Conservation (phyloP, 345 rosid species). For the Populus ilicifolia region DNA sequence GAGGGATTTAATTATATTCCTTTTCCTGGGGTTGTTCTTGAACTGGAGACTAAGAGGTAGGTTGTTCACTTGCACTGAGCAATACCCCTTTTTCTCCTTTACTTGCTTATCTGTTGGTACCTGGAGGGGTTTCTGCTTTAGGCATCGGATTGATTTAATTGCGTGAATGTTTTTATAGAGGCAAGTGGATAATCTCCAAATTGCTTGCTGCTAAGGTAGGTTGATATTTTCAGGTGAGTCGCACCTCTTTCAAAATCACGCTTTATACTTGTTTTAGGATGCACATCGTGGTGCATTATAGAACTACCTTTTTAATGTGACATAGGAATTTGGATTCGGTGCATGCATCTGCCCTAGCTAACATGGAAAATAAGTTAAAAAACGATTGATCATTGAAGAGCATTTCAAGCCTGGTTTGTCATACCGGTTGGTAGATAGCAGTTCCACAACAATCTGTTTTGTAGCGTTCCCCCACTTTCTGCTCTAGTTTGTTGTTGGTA, state of each 20-base stretch:
- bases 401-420: neutral
- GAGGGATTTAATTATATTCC: conserved; percentile 44
- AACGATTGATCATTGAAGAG: no score
- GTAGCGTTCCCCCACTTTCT: neutral
- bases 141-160: conserved; percentile 50
- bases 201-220: conserved; percentile 73
- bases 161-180: conserved; percentile 66
- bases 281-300: neutral
- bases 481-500: neutral
- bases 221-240: conserved; percentile 76
- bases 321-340: neutral
- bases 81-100: conserved; percentile 44
- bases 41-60: conserved; percentile 73
- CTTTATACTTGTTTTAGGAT: conserved; percentile 12
- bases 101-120: conserved; percentile 20
- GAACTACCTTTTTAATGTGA: conserved; percentile 1
- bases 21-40: conserved; percentile 50
- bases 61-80: conserved; percentile 56
- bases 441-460: neutral
- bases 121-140: conserved; percentile 32
- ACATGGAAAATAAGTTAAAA: neutral
- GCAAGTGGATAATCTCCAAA: conserved; percentile 67
- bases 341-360: neutral
- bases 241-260: conserved; percentile 29
- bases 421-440: neutral